Base-by-base conservation (phyloP, 306 rosid species). In the Sphenostylis stenocarpa region DNA sequence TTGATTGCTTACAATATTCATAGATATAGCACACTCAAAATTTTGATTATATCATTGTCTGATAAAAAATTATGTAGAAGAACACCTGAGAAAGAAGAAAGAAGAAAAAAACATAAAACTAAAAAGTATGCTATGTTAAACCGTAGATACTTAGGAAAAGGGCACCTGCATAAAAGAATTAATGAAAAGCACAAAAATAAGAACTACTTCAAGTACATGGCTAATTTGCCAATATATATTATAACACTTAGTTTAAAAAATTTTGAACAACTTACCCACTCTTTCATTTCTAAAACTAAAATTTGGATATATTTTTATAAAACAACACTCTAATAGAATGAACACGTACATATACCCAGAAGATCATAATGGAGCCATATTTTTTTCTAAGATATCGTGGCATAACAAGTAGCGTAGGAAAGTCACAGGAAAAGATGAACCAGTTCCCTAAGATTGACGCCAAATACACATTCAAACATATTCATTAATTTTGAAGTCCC, bases 391-490 rank as follows among this genome's bases (percentile, higher is more conserved):
- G 11, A 29, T 14, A 64, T 62, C 4, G 55, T 73, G 66, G 11
- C 14, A 16, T 13, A 19, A 21, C 49, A 72, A 57, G 71, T 24
- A 36, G 78, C 43, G 6, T 29, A 58, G 29, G 44, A 64, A 53
- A 60, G 58, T 19, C 17, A 67, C 20, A 53, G 12, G 28, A 31
- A 55, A 73, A 73, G 3, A 55, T n/a, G 36, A 61, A 24, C 1
- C 26, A 52, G 65, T 80, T 65, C 69, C 84, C 68, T 75, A 31
- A 16, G 11, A 45, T 57, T 72, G 70, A 82, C 80, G 85, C 60
- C 67, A 83, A 77, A 74, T 23, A 21, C 43, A 53, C 36, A 43
- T 69, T 79, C 81, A 83, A 73, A 83, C 69, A 60, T 41, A 78
- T 67, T 78, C 65, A 57, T 63, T 77, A 78, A 51, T 19, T 29